Base-by-base conservation (phyloP, 495 filamentous ascomycete species). In the Lasiosphaeriaceae sp. region DNA sequence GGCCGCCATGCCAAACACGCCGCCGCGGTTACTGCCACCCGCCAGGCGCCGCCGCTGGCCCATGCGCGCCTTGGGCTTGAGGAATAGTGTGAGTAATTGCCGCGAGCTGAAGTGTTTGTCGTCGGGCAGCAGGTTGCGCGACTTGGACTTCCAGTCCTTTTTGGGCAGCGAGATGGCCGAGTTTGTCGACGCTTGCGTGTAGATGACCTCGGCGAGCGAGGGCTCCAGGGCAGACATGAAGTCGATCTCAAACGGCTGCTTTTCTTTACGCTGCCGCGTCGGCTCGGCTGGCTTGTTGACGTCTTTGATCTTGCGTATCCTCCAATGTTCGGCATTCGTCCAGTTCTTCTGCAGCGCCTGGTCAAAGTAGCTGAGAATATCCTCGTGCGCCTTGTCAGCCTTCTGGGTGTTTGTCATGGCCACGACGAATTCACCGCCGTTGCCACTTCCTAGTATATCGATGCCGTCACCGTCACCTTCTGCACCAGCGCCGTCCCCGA, bases 291-390 rank as follows among this genome's bases (percentile, higher is more conserved):
- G 69, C 63, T 88, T 90, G 54, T 81, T 84, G 57, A 82, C 79
- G 54, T 94, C 89, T 71, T 96, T 96, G 69, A 98, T 93, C 67
- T 87, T 89, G 43, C 90, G 81, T 64, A 99, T 97, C 62, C 92
- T 84, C 94, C 94, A 99, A 72, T 99, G 95, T 69, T 99, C 95
- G 37, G 94, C 94, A 47, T 91, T 95, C n/a, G 90, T 90, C 94
- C 94, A 99, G 70, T 96, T 97, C 79, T 95, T 96, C 63, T 89
- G 85, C 23, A 96, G 75, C 9, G 93, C 92, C 64, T 96, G 87
- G 71, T 99, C 94, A 66, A 99, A 99, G 74, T 97, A 99, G 63
- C 87, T 88, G 17, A 99, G 81, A 52, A 99, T 96, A 64, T 96
- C 92, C 58, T 97, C 90, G 63, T 94, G 89, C 49, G 87, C 80